Evolutionary conservation across 2,329 filamentous ascomycete species (phyloP).

Genomic region (Ceratocystis colombiana): DNA sequence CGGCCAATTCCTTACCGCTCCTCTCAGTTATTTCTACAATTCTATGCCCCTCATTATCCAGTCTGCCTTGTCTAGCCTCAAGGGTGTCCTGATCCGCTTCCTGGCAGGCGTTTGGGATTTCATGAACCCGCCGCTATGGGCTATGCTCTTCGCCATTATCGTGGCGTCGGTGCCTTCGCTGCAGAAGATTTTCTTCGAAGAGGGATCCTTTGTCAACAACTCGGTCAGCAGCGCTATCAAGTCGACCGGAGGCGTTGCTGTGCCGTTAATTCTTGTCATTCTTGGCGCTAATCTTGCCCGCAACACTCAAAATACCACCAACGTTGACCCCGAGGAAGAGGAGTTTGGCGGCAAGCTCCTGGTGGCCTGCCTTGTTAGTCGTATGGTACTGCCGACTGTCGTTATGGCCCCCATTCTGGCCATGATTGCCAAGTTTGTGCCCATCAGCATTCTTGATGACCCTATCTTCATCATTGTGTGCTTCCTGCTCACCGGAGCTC

Average conservation of each 20-base stretch:
- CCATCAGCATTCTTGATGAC: slow-evolving; percentile 88
- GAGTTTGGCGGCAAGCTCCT: slow-evolving; percentile 64
- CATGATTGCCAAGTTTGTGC: slow-evolving; percentile 77
- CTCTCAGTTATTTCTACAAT: background rate
- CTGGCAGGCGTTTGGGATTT: slow-evolving; percentile 70
- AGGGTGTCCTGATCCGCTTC: slow-evolving; percentile 34
- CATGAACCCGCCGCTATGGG: slow-evolving; percentile 98
- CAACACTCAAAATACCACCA: slow-evolving; percentile 66
- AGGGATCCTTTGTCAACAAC: slow-evolving; percentile 83
- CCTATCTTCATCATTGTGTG: slow-evolving; percentile 97
- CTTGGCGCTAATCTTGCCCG: slow-evolving; percentile 88
- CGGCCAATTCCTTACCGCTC: background rate
- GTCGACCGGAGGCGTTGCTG: slow-evolving; percentile 81
- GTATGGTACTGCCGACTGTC: slow-evolving; percentile 84
- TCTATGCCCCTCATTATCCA: background rate
- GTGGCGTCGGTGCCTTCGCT: slow-evolving; percentile 79
- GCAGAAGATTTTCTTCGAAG: slow-evolving; percentile 76
- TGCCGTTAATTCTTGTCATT: slow-evolving; percentile 90
- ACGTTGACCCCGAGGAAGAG: slow-evolving; percentile 59
- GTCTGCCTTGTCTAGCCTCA: background rate
- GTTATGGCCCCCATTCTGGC: slow-evolving; percentile 89
- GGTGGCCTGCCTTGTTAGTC: slow-evolving; percentile 71
- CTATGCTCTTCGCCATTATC: slow-evolving; percentile 83
- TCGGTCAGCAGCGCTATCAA: slow-evolving; percentile 80
- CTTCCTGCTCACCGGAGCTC: slow-evolving; percentile 89